Conservation (phyloP, 2,329 filamentous ascomycete genomes). For the Trichoderma guizhouense region DNA sequence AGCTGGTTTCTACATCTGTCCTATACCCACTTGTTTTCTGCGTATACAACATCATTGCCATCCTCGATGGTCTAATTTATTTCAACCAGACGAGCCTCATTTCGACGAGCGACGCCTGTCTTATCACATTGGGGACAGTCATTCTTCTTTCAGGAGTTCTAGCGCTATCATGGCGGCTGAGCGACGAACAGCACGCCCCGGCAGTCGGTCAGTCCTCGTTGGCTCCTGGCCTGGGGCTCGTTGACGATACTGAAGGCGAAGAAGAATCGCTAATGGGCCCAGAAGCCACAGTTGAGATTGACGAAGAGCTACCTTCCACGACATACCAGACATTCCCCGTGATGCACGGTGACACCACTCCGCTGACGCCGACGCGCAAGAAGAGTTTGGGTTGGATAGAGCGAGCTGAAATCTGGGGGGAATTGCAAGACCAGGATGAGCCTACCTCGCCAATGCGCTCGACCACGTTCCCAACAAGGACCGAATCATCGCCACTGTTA, state of each 20-base stretch:
- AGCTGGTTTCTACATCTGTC: conserved; percentile 91
- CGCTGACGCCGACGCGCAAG: conserved; percentile 42
- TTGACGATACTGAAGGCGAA: conserved; percentile 65
- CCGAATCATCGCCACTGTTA: conserved; percentile 42
- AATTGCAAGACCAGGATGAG: conserved; percentile 71
- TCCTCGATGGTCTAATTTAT: conserved; percentile 94
- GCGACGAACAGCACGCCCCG: conserved; percentile 66
- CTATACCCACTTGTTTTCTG: conserved; percentile 97
- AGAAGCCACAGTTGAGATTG: conserved; percentile 42
- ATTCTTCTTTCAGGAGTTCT: conserved; percentile 86
- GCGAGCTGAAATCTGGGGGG: conserved; percentile 80
- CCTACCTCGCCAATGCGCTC: conserved; percentile 44
- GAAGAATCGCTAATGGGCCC: conserved; percentile 54
- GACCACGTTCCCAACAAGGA: conserved; percentile 44
- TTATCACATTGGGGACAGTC: conserved; percentile 82
- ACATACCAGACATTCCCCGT: conserved; percentile 49
- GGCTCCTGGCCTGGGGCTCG: conserved; percentile 76
- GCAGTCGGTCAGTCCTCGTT: conserved; percentile 65
- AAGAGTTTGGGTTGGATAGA: conserved; percentile 60
- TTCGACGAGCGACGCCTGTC: conserved; percentile 67
- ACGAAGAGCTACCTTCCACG: conserved; percentile 33
- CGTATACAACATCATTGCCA: conserved; percentile 98
- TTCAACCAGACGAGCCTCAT: conserved; percentile 85
- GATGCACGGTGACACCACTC: conserved; percentile 36
- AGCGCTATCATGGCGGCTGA: conserved; percentile 88